These are phyloP conservation scores for Cyclostephanos invisitatus DNA, from an alignment of 108 stramenopile genomes.

Conservation along the genomic window DNA sequence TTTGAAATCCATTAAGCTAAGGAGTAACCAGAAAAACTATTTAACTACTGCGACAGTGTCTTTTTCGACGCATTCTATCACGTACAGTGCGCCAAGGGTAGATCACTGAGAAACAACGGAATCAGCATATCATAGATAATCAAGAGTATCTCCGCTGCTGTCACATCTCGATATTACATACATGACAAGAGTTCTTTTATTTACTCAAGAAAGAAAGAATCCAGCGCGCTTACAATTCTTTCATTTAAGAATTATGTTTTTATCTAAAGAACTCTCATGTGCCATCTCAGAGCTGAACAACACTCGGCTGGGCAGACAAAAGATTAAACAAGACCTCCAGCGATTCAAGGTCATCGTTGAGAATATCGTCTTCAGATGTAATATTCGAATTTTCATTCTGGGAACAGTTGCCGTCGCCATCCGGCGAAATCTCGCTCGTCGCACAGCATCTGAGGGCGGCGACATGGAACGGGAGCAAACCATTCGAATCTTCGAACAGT, in stretches of 20 bases:
- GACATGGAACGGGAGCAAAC: constrained; percentile 69
- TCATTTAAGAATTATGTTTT: constrained; percentile 1
- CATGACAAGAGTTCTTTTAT: too few species aligned
- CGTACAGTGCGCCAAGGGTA: too few species aligned
- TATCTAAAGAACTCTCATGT: too few species aligned
- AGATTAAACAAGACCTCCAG: constrained; percentile 40
- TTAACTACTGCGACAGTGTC: too few species aligned
- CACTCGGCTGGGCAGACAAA: constrained; percentile 39
- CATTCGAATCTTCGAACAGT: constrained; percentile 40
- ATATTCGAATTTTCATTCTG: not conserved
- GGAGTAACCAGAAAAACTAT: too few species aligned
- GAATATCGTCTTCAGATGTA: not conserved
- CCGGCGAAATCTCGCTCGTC: not conserved
- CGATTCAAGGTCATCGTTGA: constrained; percentile 23
- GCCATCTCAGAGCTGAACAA: constrained; percentile 12
- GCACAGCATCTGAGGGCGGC: constrained; percentile 30
- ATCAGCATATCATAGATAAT: too few species aligned
- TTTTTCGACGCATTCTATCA: too few species aligned
- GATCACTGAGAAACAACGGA: too few species aligned
- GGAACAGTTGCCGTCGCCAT: not conserved
- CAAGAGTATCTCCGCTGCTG: too few species aligned
- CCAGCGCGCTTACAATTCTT: not conserved
- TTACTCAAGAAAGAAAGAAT: too few species aligned
- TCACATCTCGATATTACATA: too few species aligned
- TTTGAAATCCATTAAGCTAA: too few species aligned